Conservation (phyloP, 176 grass and related monocot genomes). For the Aechmea fasciata region DNA sequence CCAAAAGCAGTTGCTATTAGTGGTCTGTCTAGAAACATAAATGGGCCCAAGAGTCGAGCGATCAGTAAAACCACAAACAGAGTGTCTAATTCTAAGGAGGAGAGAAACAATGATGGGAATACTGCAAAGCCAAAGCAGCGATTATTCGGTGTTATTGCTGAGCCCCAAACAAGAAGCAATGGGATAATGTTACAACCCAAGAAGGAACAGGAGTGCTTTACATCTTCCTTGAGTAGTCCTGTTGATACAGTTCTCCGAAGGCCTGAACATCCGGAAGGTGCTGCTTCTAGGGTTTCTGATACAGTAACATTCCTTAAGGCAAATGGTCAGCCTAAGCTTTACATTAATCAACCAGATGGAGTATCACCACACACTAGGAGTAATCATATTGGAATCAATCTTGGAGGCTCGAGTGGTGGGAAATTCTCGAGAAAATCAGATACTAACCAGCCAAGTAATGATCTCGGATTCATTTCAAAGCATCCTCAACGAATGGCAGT, state of each 20-base stretch:
- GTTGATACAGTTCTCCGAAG: slow-evolving; percentile 27
- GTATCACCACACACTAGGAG: slow-evolving; percentile 33
- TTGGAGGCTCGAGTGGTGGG: slow-evolving; percentile 40
- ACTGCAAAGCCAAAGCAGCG: slow-evolving; percentile 41
- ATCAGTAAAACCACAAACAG: slow-evolving; percentile 26
- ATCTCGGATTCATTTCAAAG: slow-evolving; percentile 49
- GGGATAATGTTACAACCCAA: slow-evolving; percentile 23
- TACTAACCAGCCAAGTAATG: slow-evolving; percentile 30
- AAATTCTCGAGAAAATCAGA: slow-evolving; percentile 29
- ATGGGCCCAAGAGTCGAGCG: slow-evolving; percentile 25
- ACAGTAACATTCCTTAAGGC: slow-evolving; percentile 28
- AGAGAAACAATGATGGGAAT: not conserved
- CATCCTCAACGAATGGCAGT: slow-evolving; percentile 34
- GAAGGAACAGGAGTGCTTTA: slow-evolving; percentile 28
- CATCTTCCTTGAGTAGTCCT: slow-evolving; percentile 27
- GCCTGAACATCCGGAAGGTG: slow-evolving; percentile 27
- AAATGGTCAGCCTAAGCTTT: slow-evolving; percentile 32
- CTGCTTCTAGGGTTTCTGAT: slow-evolving; percentile 27
- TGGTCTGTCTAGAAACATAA: slow-evolving; percentile 31
- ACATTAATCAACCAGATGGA: slow-evolving; percentile 49
- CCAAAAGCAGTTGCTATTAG: slow-evolving; percentile 25
- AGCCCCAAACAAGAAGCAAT: slow-evolving; percentile 28
- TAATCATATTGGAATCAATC: slow-evolving; percentile 35
- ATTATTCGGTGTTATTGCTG: slow-evolving; percentile 37
- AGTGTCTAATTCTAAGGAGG: slow-evolving; percentile 37